These are phyloP conservation scores for Vigna unguiculata DNA, from an alignment of 306 rosid species.

Conservation along the genomic window DNA sequence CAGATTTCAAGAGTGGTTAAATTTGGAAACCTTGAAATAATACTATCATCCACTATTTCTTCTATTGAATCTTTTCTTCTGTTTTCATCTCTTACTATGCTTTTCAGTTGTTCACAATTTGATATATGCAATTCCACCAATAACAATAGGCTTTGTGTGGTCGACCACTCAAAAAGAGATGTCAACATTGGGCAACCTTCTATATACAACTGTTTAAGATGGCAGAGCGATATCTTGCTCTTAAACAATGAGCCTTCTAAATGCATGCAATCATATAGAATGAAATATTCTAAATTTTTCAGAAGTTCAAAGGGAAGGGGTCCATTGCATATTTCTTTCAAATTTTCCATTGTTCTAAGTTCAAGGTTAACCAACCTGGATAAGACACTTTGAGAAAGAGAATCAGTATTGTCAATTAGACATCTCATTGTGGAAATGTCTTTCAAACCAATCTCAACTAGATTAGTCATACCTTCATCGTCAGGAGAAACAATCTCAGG, in stretches of 20 bases:
- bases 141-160: neutral
- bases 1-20: neutral
- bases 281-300: neutral
- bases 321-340: slow-evolving; percentile 10
- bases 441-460: fast-evolving
- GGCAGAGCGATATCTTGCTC: neutral
- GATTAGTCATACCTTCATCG: neutral
- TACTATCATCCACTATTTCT: neutral
- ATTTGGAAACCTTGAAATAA: neutral
- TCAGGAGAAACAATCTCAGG: slow-evolving; percentile 5
- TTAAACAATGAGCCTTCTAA: neutral
- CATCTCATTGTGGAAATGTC: neutral
- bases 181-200: neutral
- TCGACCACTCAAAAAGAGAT: neutral
- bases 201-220: neutral
- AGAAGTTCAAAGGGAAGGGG: neutral
- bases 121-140: neutral
- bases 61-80: too few species aligned
- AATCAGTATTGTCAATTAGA: neutral
- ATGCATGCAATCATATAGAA: fast-evolving
- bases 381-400: neutral
- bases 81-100: neutral
- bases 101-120: neutral
- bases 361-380: neutral
- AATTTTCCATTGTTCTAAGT: neutral